Evolutionary conservation across 2,329 filamentous ascomycete species (phyloP).

Genomic region (Stylonectria norvegica): DNA sequence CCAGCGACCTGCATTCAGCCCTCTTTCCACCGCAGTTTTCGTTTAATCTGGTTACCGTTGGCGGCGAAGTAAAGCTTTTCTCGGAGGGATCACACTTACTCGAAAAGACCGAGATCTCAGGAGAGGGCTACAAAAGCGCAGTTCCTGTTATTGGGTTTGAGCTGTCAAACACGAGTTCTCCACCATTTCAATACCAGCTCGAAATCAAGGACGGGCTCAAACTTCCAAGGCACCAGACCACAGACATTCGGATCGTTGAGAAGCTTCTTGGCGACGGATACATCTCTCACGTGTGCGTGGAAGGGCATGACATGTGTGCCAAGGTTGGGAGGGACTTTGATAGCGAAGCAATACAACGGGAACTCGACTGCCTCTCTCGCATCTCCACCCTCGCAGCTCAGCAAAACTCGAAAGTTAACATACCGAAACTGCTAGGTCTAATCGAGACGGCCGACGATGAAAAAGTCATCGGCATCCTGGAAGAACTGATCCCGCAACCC

Average conservation of each 20-base stretch:
- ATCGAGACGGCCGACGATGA: background rate
- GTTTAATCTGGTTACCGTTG: slow-evolving; percentile 1
- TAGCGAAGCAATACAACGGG: slow-evolving; percentile 1
- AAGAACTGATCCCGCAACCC: slow-evolving; percentile 2
- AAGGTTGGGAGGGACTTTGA: slow-evolving; percentile 2
- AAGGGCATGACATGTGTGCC: slow-evolving; percentile 1
- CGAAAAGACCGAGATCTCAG: background rate
- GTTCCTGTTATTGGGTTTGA: slow-evolving; percentile 1
- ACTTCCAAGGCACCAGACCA: background rate
- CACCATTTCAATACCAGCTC: slow-evolving; percentile 2
- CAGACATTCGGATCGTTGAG: slow-evolving; percentile 1
- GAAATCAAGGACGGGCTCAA: background rate
- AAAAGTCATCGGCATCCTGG: slow-evolving; percentile 4
- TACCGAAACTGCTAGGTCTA: slow-evolving; percentile 2
- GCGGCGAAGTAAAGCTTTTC: background rate
- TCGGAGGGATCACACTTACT: slow-evolving; percentile 1
- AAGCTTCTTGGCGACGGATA: slow-evolving; percentile 2
- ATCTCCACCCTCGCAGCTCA: slow-evolving; percentile 1
- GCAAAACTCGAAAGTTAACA: background rate
- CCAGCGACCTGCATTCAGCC: slow-evolving; percentile 1
- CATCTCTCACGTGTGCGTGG: background rate
- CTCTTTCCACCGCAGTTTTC: slow-evolving; percentile 4
- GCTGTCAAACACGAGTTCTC: background rate
- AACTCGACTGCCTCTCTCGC: slow-evolving; percentile 3
- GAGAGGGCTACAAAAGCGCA: slow-evolving; percentile 1